Conservation (phyloP, 352 stramenopile species). For the Phytophthora aleatoria region DNA sequence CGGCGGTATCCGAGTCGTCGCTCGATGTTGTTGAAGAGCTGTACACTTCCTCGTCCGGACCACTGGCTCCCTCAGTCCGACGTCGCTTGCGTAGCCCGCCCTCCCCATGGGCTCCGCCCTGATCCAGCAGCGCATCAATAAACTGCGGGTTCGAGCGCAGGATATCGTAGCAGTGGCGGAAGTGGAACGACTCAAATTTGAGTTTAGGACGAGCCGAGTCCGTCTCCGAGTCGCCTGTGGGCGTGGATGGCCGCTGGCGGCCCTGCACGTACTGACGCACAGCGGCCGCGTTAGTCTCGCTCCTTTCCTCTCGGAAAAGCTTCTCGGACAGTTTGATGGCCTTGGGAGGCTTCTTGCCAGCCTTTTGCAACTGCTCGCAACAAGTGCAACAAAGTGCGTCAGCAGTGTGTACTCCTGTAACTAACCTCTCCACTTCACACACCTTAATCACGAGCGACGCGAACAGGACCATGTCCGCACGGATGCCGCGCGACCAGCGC, state of each 20-base stretch:
- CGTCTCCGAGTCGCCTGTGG: conserved; percentile 19
- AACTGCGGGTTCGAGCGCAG: conserved; percentile 22
- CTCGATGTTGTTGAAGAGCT: conserved; percentile 23
- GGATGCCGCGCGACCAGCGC: conserved; percentile 33
- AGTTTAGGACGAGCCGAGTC: conserved; percentile 25
- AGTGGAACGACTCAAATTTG: conserved; percentile 43
- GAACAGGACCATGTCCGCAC: conserved; percentile 34
- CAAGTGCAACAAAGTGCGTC: conserved; percentile 13
- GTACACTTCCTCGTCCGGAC: conserved; percentile 21
- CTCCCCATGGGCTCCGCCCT: conserved; percentile 2
- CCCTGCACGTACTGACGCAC: conserved; percentile 31
- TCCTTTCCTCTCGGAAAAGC: conserved; percentile 28
- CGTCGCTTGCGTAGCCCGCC: conserved; percentile 21
- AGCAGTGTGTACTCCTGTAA: background rate
- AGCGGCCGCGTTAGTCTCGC: conserved; percentile 25
- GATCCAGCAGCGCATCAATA: conserved; percentile 22
- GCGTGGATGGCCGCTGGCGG: conserved; percentile 17
- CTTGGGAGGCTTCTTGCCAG: conserved; percentile 24
- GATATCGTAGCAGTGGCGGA: conserved; percentile 41
- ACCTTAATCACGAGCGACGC: conserved; percentile 35
- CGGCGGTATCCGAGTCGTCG: conserved; percentile 25
- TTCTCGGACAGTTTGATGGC: conserved; percentile 25
- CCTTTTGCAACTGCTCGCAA: conserved; percentile 21
- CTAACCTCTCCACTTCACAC: background rate
- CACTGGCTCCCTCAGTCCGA: conserved; percentile 5